Evolutionary conservation across 306 rosid species (phyloP).

Genomic region (Trifolium dubium): DNA sequence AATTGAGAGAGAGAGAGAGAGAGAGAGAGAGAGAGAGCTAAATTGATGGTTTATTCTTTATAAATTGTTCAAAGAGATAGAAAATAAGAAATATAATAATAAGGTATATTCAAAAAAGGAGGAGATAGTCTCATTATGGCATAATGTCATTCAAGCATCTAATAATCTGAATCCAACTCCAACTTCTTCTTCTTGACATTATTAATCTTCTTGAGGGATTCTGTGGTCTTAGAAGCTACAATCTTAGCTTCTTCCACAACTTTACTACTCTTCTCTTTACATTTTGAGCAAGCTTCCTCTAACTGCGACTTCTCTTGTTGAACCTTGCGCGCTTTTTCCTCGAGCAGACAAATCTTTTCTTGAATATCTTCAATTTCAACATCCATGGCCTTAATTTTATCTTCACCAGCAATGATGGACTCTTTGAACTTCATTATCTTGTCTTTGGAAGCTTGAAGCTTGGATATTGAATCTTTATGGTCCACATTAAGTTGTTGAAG

Average conservation of each 20-base stretch:
- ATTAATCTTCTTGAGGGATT: background rate
- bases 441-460: background rate
- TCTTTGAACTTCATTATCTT: background rate
- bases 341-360: background rate
- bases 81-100: background rate
- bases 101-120: no score
- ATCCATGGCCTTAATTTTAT: conserved; percentile 4
- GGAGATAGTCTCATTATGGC: background rate
- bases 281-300: conserved; percentile 2
- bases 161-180: conserved; percentile 3
- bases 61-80: background rate
- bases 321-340: background rate
- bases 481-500: conserved; percentile 12
- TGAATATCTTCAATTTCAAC: conserved; percentile 20
- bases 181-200: background rate
- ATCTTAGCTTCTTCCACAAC: background rate
- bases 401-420: background rate
- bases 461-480: conserved; percentile 2
- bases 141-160: background rate
- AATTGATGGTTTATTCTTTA: no score
- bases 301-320: conserved; percentile 7
- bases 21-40: no score
- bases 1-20: no score
- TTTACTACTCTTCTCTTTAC: conserved; percentile 3
- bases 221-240: background rate